Conservation (phyloP, 495 filamentous ascomycete species). For the Elaphomyces granulatus region DNA sequence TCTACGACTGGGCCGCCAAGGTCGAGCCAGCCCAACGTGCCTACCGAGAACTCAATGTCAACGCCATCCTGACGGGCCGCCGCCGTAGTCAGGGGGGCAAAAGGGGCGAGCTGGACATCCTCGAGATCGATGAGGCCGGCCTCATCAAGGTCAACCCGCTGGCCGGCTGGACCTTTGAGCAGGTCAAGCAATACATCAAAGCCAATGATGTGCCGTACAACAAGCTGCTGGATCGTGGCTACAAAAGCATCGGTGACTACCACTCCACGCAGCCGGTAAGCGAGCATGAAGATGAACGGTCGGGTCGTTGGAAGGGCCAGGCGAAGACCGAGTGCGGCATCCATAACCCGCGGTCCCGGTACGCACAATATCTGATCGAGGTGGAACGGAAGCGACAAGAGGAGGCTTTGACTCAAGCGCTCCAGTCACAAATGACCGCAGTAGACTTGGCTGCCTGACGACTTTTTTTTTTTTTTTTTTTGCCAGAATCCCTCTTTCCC, state of each 20-base stretch:
- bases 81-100: conserved; percentile 87
- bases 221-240: conserved; percentile 71
- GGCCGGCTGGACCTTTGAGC: conserved; percentile 84
- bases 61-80: conserved; percentile 89
- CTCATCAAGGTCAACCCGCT: conserved; percentile 98
- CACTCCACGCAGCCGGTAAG: conserved; percentile 86
- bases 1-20: conserved; percentile 95
- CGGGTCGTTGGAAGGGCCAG: conserved; percentile 91
- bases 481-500: too few species aligned
- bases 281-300: conserved; percentile 89
- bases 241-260: conserved; percentile 97
- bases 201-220: conserved; percentile 90
- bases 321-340: conserved; percentile 96
- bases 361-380: conserved; percentile 67
- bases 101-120: conserved; percentile 72
- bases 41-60: conserved; percentile 75
- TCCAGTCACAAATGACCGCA: conserved; percentile 21
- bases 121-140: conserved; percentile 85
- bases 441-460: not conserved
- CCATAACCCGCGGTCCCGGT: conserved; percentile 89
- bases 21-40: conserved; percentile 92
- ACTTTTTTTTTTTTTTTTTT: too few species aligned
- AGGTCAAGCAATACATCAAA: conserved; percentile 76
- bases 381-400: conserved; percentile 60
- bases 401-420: conserved; percentile 35